These are phyloP conservation scores for Cladosporium sp. DNA, from an alignment of 2,329 filamentous ascomycete species.

Conservation along the genomic window DNA sequence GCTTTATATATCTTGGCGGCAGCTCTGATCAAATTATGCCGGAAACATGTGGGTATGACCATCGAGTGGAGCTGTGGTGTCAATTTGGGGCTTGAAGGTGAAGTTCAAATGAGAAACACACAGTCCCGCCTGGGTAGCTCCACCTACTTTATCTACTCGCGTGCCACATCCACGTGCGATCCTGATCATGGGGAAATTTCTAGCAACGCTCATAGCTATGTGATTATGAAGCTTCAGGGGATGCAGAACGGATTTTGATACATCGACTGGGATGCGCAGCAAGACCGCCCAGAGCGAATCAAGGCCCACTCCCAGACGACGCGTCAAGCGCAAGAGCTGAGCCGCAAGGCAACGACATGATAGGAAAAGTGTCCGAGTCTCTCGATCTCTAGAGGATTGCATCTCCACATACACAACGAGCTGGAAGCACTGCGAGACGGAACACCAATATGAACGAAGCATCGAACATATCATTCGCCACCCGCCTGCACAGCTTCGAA, in stretches of 20 bases:
- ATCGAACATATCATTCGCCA: slow-evolving; percentile 11
- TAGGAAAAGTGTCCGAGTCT: background rate
- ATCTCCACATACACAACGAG: background rate
- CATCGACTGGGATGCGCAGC: background rate
- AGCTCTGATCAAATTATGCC: background rate
- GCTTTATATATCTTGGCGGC: background rate
- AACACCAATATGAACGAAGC: background rate
- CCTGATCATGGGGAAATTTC: background rate
- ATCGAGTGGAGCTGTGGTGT: background rate
- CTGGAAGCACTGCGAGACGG: background rate
- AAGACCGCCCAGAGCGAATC: background rate
- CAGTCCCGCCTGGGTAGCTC: background rate
- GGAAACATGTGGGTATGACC: background rate
- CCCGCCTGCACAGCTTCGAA: slow-evolving; percentile 17
- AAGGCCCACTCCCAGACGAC: background rate
- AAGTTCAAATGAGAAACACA: background rate
- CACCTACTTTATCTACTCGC: background rate
- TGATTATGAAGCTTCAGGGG: background rate
- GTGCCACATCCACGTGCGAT: background rate
- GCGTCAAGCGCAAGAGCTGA: background rate
- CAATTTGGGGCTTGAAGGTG: background rate
- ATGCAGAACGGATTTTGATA: background rate
- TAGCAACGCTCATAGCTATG: background rate
- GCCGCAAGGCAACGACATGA: background rate
- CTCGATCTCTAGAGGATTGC: background rate